Evolutionary conservation across 345 rosid genomes (phyloP).

Genomic region (Viola odorata): DNA sequence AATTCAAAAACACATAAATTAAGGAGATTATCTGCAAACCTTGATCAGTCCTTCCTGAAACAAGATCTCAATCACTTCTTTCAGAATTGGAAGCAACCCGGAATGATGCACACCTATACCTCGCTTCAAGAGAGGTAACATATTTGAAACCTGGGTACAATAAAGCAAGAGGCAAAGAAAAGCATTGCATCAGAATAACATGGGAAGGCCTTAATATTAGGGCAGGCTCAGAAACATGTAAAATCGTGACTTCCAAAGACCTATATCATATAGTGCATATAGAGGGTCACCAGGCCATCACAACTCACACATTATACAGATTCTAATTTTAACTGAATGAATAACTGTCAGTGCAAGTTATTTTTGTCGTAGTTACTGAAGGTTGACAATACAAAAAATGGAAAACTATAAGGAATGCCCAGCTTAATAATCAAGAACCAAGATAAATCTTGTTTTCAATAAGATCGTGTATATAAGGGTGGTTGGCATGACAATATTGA

Average conservation of each 20-base stretch:
- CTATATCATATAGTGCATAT: not conserved
- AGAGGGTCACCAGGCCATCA: not conserved
- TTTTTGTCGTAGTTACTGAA: not conserved
- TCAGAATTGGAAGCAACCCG: conserved; percentile 94
- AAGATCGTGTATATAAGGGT: no score
- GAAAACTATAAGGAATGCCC: no score
- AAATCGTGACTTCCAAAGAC: not conserved
- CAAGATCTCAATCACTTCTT: conserved; percentile 95
- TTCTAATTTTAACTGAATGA: not conserved
- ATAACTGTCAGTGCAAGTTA: not conserved
- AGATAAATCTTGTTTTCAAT: no score
- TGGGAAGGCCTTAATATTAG: not conserved
- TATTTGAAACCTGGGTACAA: conserved; percentile 67
- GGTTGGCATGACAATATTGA: not conserved
- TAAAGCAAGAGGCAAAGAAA: not conserved
- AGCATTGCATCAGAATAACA: not conserved
- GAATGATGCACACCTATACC: conserved; percentile 99
- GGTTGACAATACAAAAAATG: not conserved
- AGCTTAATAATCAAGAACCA: no score
- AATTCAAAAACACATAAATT: no score
- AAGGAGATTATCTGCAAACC: conserved; percentile 30
- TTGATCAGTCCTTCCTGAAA: conserved; percentile 98
- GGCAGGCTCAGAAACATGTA: not conserved
- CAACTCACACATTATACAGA: not conserved
- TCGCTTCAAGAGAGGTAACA: conserved; percentile 91